Conservation (phyloP, 306 rosid genomes). For the Begonia peltatifolia region DNA sequence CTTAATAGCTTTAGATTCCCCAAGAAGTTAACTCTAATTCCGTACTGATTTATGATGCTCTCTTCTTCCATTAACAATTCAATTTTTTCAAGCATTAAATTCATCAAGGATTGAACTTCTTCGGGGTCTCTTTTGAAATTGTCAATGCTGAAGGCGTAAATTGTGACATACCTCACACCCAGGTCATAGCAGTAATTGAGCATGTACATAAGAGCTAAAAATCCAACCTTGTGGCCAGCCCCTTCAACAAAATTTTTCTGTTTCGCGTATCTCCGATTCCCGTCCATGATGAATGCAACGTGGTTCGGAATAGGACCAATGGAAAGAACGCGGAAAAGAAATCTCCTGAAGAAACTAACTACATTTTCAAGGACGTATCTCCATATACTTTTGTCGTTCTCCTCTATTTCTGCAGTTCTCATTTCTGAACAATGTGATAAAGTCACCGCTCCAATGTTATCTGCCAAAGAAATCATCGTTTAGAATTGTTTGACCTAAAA, state of each 20-base stretch:
- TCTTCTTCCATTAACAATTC: conserved; percentile 22
- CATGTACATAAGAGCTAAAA: conserved; percentile 17
- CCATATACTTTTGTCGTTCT: background rate
- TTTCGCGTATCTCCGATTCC: conserved; percentile 22
- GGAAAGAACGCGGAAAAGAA: conserved; percentile 14
- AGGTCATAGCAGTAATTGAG: conserved; percentile 23
- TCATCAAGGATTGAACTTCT: conserved; percentile 29
- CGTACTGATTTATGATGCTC: conserved; percentile 15
- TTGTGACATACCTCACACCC: conserved; percentile 25
- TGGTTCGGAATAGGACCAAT: conserved; percentile 21
- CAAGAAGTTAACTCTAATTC: conserved; percentile 20
- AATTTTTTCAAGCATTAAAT: conserved; percentile 25
- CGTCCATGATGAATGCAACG: conserved; percentile 32
- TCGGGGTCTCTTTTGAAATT: conserved; percentile 22
- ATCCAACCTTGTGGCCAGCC: conserved; percentile 19
- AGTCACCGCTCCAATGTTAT: background rate
- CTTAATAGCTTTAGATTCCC: conserved; percentile 24
- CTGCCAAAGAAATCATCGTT: background rate
- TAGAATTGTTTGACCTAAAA: too few relatives aligned
- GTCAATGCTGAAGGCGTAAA: conserved; percentile 28
- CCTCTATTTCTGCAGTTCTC: background rate
- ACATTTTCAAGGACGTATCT: conserved; percentile 7
- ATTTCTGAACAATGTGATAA: background rate
- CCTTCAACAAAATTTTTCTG: conserved; percentile 14
- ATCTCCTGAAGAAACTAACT: conserved; percentile 15